Base-by-base conservation (phyloP, 73 alveolate genomes). In the Symbiodinium natans region DNA sequence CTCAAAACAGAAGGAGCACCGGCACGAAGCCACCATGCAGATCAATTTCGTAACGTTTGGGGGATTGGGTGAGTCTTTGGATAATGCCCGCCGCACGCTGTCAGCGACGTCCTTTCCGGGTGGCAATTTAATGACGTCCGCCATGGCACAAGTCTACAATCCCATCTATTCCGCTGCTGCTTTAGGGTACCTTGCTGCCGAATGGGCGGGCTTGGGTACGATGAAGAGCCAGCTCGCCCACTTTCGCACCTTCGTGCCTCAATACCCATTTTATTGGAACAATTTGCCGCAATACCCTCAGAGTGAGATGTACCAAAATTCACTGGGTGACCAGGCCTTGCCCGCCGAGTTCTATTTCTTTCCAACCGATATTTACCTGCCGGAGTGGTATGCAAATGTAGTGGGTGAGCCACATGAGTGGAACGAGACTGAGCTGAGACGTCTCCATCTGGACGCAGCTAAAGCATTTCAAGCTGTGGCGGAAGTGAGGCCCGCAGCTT, bases 101-200 rank as follows among this genome's bases (percentile, higher is more conserved):
- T 90, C 97, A 2, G 97, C 97, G 77, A 90, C 97, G 40, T 82
- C 97, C 39, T 90, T 59, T 23, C 97, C 97, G 23, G 97, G 97
- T 3, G 97, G 97, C 23, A 90, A 90, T 21, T 56, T 88, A 27
- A 90, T 90, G 97, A 68, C 88, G 27, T 29, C 97, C 4, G 97
- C 97, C 56, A 90, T 90, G 97, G 97, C 89, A 5, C 48, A 68
- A 71, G 36, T 90, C 82, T 90, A 90, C 97, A 90, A 90, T 40
- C 97, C 97, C 29, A 68, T 90, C 10, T 71, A 41, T 38, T 34
- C 73, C 75, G 97, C 88, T 3, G 97, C 97, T 2, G 97, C 97
- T 31, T 34, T 90, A 54, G 97, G 97, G 5, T 90, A 68, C 41
- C 39, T 90, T 27, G 97, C 97, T 31, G 97, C 97, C 0, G 39